A percentile compares a stretch with the other conserved stretches of the same genome.
phyloP scores from a whole-genome alignment of 139 green algal species.

The Chlorella ohadii region DNA sequence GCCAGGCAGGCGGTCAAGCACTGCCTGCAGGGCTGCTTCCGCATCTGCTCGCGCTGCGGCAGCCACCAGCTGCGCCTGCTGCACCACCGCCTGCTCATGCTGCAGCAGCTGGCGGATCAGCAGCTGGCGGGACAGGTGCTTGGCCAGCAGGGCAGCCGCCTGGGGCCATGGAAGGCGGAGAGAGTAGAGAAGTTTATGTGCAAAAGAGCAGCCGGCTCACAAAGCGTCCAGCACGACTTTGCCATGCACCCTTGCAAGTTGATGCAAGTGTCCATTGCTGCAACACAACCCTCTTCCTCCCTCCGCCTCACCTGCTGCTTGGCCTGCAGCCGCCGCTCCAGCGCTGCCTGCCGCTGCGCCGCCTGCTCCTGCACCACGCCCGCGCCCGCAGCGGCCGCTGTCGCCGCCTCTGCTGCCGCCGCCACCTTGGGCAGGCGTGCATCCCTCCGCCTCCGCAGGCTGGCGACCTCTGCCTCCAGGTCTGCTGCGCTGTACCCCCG shows the following conservation, averaged over 20 bases:
- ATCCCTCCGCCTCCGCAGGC: background rate
- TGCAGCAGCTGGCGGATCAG: background rate
- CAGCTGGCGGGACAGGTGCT: conserved; percentile 16
- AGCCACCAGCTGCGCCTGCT: background rate
- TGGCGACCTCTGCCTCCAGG: conserved; percentile 18
- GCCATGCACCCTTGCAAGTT: background rate
- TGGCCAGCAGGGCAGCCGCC: conserved; percentile 10
- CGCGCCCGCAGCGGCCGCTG: background rate
- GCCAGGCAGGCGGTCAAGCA: conserved; percentile 33
- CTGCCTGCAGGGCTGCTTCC: conserved; percentile 8
- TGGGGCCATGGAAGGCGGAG: background rate
- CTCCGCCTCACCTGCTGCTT: conserved; percentile 13
- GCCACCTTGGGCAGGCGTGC: background rate
- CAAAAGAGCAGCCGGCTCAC: no score
- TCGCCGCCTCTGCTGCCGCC: background rate
- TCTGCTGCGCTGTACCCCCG: conserved; percentile 3
- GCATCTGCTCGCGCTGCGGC: conserved; percentile 8
- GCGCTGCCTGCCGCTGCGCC: background rate
- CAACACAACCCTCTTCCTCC: no score
- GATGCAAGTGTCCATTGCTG: no score
- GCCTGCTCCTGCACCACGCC: conserved; percentile 18
- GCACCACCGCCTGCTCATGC: conserved; percentile 6
- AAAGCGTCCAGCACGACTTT: background rate
- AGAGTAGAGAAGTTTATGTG: no score
- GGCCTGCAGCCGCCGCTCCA: conserved; percentile 12